These are phyloP conservation scores for Pachysandra terminalis DNA, from an alignment of 164 flowering plant genomes.

Conservation along the genomic window DNA sequence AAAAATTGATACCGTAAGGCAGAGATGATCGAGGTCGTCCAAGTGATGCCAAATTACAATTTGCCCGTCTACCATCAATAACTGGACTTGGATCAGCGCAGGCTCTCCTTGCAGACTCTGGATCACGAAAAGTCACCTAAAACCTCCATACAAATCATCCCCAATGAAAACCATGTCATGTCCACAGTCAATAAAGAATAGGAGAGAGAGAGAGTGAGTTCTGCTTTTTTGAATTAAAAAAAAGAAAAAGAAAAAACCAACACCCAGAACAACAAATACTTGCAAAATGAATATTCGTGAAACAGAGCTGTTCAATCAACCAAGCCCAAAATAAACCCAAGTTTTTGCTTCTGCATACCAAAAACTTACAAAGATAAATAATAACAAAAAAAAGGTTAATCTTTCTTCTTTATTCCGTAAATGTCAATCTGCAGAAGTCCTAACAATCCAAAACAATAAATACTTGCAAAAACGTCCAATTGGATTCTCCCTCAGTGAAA, in stretches of 20 bases:
- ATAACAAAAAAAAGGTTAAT: not conserved
- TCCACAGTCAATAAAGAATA: not conserved
- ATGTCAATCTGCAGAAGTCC: not conserved
- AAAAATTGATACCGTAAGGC: slow-evolving; percentile 44
- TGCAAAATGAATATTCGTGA: too few species aligned
- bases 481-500: too few species aligned
- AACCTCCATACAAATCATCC: slow-evolving; percentile 53
- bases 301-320: too few species aligned
- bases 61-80: slow-evolving; percentile 87
- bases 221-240: not conserved
- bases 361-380: too few species aligned
- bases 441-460: too few species aligned
- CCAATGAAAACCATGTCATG: slow-evolving; percentile 38
- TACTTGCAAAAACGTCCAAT: too few species aligned
- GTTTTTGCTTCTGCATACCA: too few species aligned
- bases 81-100: slow-evolving; percentile 82
- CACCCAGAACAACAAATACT: too few species aligned
- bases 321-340: too few species aligned
- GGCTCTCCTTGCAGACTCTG: slow-evolving; percentile 88
- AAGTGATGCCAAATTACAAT: slow-evolving; percentile 93
- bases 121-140: slow-evolving; percentile 94
- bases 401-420: not conserved
- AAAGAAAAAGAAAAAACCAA: too few species aligned
- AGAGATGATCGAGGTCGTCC: slow-evolving; percentile 77
- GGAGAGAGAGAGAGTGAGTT: too few species aligned